These are phyloP conservation scores for Leishmania turanica DNA, from an alignment of 208 protist genomes.

Conservation along the genomic window DNA sequence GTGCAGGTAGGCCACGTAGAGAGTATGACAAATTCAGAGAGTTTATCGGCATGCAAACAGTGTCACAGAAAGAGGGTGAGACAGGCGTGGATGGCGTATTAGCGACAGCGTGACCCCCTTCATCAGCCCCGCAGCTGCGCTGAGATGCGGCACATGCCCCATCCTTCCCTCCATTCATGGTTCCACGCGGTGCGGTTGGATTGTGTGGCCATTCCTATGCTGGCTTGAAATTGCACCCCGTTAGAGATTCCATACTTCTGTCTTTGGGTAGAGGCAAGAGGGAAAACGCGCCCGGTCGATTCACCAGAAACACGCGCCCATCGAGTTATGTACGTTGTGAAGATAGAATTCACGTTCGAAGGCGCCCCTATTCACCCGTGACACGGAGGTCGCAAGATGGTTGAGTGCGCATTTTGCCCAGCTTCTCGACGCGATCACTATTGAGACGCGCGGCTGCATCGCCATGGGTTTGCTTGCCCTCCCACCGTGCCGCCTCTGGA, in stretches of 20 bases:
- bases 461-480: background rate
- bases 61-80: background rate
- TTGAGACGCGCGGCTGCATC: background rate
- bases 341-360: background rate
- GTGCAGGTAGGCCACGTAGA: background rate
- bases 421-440: background rate
- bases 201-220: background rate
- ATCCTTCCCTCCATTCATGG: background rate
- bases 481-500: background rate
- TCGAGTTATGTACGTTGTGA: background rate
- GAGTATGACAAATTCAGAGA: background rate
- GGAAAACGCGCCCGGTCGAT: background rate
- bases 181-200: background rate
- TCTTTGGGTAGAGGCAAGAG: background rate
- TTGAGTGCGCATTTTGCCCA: background rate
- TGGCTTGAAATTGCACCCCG: background rate
- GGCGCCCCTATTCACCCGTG: background rate
- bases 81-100: background rate
- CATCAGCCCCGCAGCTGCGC: background rate
- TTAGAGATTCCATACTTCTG: background rate
- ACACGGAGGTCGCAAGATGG: background rate
- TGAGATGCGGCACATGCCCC: background rate
- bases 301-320: background rate
- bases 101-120: background rate
- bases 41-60: background rate